Evolutionary conservation across 2,329 filamentous ascomycete genomes (phyloP).

Genomic region (Sclerotinia borealis): DNA sequence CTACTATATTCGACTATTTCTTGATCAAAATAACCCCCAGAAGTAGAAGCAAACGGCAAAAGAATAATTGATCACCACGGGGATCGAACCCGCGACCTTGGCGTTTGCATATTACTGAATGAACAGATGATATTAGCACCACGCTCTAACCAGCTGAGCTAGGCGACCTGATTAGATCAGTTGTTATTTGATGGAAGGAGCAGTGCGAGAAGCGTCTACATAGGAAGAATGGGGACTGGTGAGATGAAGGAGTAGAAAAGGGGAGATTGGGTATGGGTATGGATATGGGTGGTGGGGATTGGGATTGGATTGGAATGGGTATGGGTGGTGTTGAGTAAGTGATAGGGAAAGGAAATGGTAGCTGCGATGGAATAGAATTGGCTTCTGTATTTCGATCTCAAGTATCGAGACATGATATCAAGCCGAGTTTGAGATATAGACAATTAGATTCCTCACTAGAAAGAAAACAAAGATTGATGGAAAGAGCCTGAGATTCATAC

Average conservation of each 20-base stretch:
- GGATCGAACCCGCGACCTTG: slow-evolving; percentile 1
- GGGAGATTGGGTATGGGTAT: too few species aligned
- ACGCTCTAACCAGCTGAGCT: slow-evolving; percentile 8
- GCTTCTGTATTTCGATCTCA: not conserved
- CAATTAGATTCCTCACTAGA: not conserved
- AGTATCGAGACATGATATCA: not conserved
- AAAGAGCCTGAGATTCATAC: not conserved
- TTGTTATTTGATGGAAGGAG: accelerated
- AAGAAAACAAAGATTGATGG: not conserved
- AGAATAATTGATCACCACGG: not conserved
- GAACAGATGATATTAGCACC: not conserved
- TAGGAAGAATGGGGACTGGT: too few species aligned
- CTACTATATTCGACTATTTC: not conserved
- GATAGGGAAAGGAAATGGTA: too few species aligned
- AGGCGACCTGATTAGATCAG: not conserved
- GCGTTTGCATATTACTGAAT: not conserved
- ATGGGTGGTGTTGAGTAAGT: too few species aligned
- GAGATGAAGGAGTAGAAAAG: not conserved
- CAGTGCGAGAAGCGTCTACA: accelerated
- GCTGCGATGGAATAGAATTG: too few species aligned
- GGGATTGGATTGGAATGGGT: too few species aligned
- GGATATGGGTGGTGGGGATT: not conserved
- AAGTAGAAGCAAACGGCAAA: not conserved
- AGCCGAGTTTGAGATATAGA: not conserved
- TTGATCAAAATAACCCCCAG: not conserved